These are phyloP conservation scores for Ophiocordyceps australis DNA, from an alignment of 2,329 filamentous ascomycete species.

Conservation along the genomic window DNA sequence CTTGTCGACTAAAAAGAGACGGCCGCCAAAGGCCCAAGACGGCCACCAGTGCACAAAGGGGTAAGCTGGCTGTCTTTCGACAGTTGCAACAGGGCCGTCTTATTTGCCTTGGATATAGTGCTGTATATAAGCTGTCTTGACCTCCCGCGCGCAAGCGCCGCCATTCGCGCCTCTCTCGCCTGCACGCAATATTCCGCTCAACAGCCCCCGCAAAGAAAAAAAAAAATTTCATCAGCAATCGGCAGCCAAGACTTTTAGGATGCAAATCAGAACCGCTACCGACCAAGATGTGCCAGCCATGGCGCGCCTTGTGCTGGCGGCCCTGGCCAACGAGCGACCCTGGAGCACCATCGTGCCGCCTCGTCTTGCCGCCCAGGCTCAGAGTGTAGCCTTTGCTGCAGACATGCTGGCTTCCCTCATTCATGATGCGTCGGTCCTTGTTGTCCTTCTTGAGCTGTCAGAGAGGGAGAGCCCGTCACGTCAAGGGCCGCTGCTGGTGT, in stretches of 20 bases:
- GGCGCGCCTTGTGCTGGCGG: conserved; percentile 4
- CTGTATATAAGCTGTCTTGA: too few species aligned
- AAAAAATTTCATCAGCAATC: background rate
- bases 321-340: conserved; percentile 3
- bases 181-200: too few species aligned
- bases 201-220: too few species aligned
- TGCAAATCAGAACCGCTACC: conserved; percentile 4
- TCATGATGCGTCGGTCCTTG: background rate
- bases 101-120: too few species aligned
- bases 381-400: background rate
- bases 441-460: conserved; percentile 4
- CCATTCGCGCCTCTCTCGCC: too few species aligned
- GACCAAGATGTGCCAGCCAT: conserved; percentile 5
- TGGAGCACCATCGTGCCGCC: conserved; percentile 4
- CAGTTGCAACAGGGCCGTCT: too few species aligned
- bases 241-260: background rate
- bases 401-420: conserved; percentile 1
- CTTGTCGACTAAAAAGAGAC: too few species aligned
- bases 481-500: conserved; percentile 2
- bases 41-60: too few species aligned
- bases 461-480: background rate
- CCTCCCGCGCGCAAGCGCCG: too few species aligned
- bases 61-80: too few species aligned
- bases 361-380: background rate
- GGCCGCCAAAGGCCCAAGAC: too few species aligned